phyloP scores from a whole-genome alignment of 129 eudicot genomes.

The Flaveria trinervia region DNA sequence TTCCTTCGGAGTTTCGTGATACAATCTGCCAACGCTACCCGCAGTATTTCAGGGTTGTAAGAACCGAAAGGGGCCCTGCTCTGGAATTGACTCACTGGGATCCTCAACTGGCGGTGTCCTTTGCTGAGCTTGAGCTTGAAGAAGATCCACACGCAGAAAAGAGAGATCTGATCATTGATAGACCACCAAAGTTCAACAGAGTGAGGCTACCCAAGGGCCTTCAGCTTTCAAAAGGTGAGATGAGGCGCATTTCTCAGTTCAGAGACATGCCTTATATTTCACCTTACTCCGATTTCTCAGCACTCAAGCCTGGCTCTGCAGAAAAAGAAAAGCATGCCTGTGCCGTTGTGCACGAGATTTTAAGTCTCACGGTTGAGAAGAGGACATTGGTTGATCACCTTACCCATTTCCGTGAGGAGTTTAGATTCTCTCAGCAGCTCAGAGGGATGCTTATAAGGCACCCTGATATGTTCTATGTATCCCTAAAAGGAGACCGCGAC shows the following conservation, averaged over 20 bases:
- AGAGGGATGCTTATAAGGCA: slow-evolving; percentile 97
- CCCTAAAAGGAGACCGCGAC: slow-evolving; percentile 93
- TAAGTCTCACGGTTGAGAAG: slow-evolving; percentile 87
- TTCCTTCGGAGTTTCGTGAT: slow-evolving; percentile 76
- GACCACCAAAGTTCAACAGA: slow-evolving; percentile 71
- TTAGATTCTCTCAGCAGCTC: slow-evolving; percentile 89
- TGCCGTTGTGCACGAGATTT: slow-evolving; percentile 87
- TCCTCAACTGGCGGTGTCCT: slow-evolving; percentile 86
- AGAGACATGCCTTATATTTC: slow-evolving; percentile 88
- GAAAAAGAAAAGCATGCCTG: slow-evolving; percentile 96
- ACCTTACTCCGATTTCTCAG: slow-evolving; percentile 87
- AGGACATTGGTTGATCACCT: slow-evolving; percentile 86
- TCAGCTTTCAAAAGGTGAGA: slow-evolving; percentile 78
- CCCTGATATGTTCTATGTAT: slow-evolving; percentile 96
- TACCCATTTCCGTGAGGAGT: slow-evolving; percentile 93
- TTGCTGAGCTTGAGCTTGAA: slow-evolving; percentile 87
- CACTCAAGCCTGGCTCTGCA: slow-evolving; percentile 59
- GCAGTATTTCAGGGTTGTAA: slow-evolving; percentile 72
- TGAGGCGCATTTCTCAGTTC: slow-evolving; percentile 74
- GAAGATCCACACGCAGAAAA: slow-evolving; percentile 53
- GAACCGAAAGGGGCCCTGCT: slow-evolving; percentile 82
- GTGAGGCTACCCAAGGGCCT: slow-evolving; percentile 86
- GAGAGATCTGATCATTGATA: slow-evolving; percentile 80
- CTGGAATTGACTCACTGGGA: slow-evolving; percentile 95
- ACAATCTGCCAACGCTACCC: slow-evolving; percentile 87